These are phyloP conservation scores for Rhodofomes roseus DNA, from an alignment of 1,284 basidiomycete genomes.

Conservation along the genomic window DNA sequence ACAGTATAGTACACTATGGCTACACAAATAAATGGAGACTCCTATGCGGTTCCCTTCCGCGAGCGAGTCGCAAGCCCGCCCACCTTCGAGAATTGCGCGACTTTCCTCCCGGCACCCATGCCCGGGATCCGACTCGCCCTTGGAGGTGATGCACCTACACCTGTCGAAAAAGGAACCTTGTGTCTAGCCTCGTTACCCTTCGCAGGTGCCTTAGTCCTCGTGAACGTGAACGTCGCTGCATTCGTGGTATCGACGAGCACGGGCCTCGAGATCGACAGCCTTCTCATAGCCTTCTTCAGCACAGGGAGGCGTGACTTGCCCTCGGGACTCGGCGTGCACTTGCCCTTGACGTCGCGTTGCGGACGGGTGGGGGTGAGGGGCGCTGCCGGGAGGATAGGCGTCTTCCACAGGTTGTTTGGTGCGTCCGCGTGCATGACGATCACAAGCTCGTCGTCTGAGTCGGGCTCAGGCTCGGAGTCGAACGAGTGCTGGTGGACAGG, in stretches of 20 bases:
- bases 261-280: conserved; percentile 26
- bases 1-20: no score
- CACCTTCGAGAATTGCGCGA: no score
- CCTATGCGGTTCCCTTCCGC: no score
- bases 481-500: neutral
- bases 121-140: no score
- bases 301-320: conserved; percentile 22
- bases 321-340: conserved; percentile 13
- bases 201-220: neutral
- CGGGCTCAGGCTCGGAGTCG: conserved; percentile 8
- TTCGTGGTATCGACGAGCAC: conserved; percentile 24
- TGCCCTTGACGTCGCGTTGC: neutral
- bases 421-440: conserved; percentile 18
- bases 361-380: neutral
- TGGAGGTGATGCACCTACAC: no score
- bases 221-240: conserved; percentile 9
- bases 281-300: conserved; percentile 19
- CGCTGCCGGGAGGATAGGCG: neutral
- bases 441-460: conserved; percentile 19
- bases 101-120: no score
- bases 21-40: no score
- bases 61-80: no score
- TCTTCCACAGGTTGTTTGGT: neutral
- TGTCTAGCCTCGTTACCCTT: no score
- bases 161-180: no score